Base-by-base conservation (phyloP, 2,329 filamentous ascomycete species). In the Fusarium acutatum region DNA sequence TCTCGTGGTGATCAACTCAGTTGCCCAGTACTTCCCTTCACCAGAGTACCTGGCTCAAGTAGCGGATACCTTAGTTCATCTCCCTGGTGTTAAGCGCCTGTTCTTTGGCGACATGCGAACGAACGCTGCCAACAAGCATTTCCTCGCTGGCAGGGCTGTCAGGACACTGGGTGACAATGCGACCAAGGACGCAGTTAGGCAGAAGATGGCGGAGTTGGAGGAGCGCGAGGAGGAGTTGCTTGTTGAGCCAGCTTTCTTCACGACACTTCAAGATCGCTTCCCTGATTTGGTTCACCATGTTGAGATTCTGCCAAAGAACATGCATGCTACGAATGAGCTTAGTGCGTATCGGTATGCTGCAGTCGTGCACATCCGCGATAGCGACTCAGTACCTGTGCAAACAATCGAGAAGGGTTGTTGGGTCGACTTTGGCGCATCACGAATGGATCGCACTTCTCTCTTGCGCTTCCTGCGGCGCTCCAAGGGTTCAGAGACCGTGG, bases 1-100 rank as follows among this genome's bases (percentile, higher is more conserved):
- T 3, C 46, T 78, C 2, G 75, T 78, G 11, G 54, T 81, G 9
- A 15, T 80, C 35, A 80, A 80, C 52, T 80, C 79, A 1, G 79
- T 79, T 1, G 72, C 64, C 0, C 78, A 80, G 24, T 79, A 80
- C 37, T 80, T 80, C 38, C 78, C 78, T 12, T 77, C 57, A 14
- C 69, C 63, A 22, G 72, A 76, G 3, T 80, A 80, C n/a, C n/a
- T 80, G 2, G 26, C 58, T 1, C 56, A 66, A 7, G 63, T 77
- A 2, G 44, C 79, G 0, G 26, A 75, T 5, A 64, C 65, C 20
- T n/a, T 79, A 4, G 26, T 71, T 5, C 50, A 50, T 28, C 26
- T 69, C 3, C 34, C 24, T 1, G 54, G 66, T 1, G 60, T 68
- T 7, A 44, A 69, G 30, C 61, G 56, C 0, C 30, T 78, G 1